Percentiles rank a stretch among this genome's conserved stretches.
Evolutionary conservation across 169 alveolate species (phyloP).

Genomic region (Cardiosporidium cionae): DNA sequence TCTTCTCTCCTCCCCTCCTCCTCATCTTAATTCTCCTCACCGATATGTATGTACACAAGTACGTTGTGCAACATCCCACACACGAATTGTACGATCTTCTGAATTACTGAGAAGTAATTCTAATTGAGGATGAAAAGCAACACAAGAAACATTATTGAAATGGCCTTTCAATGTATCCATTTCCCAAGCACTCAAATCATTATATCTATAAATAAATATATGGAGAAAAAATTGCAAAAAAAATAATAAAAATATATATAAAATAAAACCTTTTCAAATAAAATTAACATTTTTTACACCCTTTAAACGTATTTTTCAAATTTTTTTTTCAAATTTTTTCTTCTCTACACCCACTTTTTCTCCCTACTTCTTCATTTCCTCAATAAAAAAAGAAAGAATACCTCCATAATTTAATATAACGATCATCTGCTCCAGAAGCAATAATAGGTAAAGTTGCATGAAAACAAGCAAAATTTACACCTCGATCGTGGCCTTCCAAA

Average conservation of each 20-base stretch:
- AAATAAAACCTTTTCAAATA: neutral
- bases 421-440: constrained; percentile 75
- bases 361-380: neutral
- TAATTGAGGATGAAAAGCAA: constrained; percentile 77
- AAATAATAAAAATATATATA: neutral
- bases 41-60: constrained; percentile 66
- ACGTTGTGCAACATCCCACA: constrained; percentile 88
- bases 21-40: too few species aligned
- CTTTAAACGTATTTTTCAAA: neutral
- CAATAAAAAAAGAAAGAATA: neutral
- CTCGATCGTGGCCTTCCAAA: constrained; percentile 93
- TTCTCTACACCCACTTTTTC: neutral
- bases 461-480: constrained; percentile 91
- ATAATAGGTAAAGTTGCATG: constrained; percentile 80
- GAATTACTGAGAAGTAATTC: constrained; percentile 80
- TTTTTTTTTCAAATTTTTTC: neutral
- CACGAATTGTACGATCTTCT: constrained; percentile 84
- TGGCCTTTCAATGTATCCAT: constrained; percentile 88
- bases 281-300: neutral
- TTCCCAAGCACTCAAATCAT: constrained; percentile 76
- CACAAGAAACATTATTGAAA: constrained; percentile 85
- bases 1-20: too few species aligned
- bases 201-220: constrained; percentile 10
- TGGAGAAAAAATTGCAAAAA: neutral
- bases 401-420: constrained; percentile 53